Evolutionary conservation across 225 moss, liverwort and hornwort species (phyloP).

Genomic region (Pseudoscleropodium purum): DNA sequence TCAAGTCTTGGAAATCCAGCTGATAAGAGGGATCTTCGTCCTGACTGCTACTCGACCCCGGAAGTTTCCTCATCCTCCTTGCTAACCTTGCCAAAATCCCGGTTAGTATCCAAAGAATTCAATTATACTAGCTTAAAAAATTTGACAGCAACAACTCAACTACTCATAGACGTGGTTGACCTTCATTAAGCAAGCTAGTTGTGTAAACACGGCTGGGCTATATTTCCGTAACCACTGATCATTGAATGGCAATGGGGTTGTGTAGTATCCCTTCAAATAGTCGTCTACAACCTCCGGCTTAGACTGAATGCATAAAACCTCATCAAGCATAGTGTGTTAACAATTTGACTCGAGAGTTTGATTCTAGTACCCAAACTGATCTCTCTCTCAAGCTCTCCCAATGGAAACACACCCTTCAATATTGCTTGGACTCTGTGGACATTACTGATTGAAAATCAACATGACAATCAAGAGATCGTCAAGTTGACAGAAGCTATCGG

Average conservation of each 20-base stretch:
- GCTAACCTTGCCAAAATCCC: background rate
- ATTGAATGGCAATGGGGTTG: background rate
- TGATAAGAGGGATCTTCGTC: background rate
- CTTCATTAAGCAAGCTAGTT: background rate
- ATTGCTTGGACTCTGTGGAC: background rate
- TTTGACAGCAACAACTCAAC: background rate
- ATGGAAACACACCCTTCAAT: too few relatives aligned
- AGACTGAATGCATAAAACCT: background rate
- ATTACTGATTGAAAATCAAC: background rate
- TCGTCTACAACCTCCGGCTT: background rate
- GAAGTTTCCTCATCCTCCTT: background rate
- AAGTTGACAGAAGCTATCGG: background rate
- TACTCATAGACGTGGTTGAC: background rate
- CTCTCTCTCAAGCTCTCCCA: too few relatives aligned
- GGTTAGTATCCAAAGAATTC: background rate
- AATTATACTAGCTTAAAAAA: background rate
- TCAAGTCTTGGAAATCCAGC: background rate
- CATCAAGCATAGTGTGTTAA: background rate
- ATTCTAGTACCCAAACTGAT: background rate
- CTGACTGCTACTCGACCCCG: background rate
- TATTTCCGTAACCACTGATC: background rate
- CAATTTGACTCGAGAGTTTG: background rate
- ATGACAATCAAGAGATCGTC: background rate
- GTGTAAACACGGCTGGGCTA: background rate
- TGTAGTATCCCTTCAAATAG: background rate